Base-by-base conservation (phyloP, 768 basidiomycete genomes). In the Plicaturopsis crispa region DNA sequence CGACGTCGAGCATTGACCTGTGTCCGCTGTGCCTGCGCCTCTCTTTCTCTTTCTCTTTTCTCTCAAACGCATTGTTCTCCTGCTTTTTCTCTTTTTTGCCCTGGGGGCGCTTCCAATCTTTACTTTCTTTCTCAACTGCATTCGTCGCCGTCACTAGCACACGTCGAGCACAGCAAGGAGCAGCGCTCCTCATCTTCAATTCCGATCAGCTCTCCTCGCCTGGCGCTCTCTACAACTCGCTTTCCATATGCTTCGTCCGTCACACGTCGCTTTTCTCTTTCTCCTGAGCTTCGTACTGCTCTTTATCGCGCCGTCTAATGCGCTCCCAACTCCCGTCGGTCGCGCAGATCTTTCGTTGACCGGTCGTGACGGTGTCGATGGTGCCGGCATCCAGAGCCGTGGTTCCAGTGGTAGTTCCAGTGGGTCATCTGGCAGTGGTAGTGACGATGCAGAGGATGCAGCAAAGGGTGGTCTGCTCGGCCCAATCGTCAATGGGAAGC, bases 91-190 rank as follows among this genome's bases (percentile, higher is more conserved):
- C 51, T 46, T 48, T 44, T 53, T 49, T 41, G 65, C 65, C 68
- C 64, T 44, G 61, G 48, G 64, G 70, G 68, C 68, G 41, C 59
- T 66, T 69, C 60, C 66, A 62, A 52, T 72, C 63, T 47, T 70
- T 70, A 55, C 48, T 31, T 52, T 53, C 39, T 44, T 49, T 49
- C 38, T 49, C 46, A 28, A 52, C 48, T 46, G 46, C 55, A 48
- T 52, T 54, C 48, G 54, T 53, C 56, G 47, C 48, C 51, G 46
- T 41, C 50, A 54, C 57, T 55, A 49, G 43, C 46, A 46, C 48
- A 48, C 56, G 52, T 54, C 54, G 63, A 67, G 66, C 62, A 53
- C 62, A 68, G 69, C 70, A 70, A 61, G 72, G 72, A 66, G 64
- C 50, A 66, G 69, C 69, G 56, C 65, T 65, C 64, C 54, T 53